Base-by-base conservation (phyloP, 495 filamentous ascomycete genomes). In the Hyaloscypha hepaticicola region DNA sequence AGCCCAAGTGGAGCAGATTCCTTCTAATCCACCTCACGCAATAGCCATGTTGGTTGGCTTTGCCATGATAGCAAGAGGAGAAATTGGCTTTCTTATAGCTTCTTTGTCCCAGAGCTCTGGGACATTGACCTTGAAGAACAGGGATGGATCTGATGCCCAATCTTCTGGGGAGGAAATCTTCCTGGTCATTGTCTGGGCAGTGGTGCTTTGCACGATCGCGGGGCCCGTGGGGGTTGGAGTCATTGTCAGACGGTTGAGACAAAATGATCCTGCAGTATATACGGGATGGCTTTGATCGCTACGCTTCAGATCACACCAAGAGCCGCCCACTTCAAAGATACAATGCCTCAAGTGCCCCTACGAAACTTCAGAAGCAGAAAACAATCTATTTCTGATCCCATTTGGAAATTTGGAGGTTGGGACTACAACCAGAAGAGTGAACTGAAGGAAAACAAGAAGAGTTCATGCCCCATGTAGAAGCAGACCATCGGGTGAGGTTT, bases 81-180 rank as follows among this genome's bases (percentile, higher is more conserved):
- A 96, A 70, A 88, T 94, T 27, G 90, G 90, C 0, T 90, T 91
- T 61, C 75, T 94, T 24, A 90, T 95, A 63, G 86, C 89, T 6
- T 86, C 89, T 3, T 76, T 88, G 59, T 82, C 80, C 12, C 71
- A 82, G 26, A 73, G 58, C 41, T 61, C 66, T 11, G 60, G 66
- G 1, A 60, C 55, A n/a, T 58, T 70, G 1, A 55, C 45, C 3
- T 49, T 70, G 34, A 60, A 26, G 21, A 8, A 45, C 5, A 1
- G 29, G 27, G 61, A 58, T 24, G 60, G 28, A 21, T 60, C 55
- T 24, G 65, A 66, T 5, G 61, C 63, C 0, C 64, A 66, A 5
- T 48, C 70, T 0, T 67, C 70, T 12, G 75, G 72, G 14, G 31
- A 65, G 0, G 79, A 85, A 19, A 74, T 83, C 5, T 93, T 89